Evolutionary conservation across 129 eudicot species (phyloP).

Genomic region (Glebionis coronaria): DNA sequence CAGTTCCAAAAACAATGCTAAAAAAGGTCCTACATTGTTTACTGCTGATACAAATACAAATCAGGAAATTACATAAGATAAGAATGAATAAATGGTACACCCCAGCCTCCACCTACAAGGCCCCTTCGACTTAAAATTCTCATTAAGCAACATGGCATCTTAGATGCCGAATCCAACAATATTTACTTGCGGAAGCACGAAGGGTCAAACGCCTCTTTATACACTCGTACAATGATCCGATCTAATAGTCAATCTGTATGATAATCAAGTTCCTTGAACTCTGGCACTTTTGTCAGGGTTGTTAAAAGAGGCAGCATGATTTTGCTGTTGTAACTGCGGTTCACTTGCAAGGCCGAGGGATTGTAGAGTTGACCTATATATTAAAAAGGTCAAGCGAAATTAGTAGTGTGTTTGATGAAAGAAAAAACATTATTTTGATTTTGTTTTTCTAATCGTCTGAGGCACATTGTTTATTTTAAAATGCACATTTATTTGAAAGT

Average conservation of each 20-base stretch:
- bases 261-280: slow-evolving; percentile 45
- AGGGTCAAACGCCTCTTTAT: background rate
- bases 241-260: background rate
- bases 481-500: background rate
- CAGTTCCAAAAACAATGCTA: too few relatives aligned
- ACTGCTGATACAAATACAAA: background rate
- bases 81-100: background rate
- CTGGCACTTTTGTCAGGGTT: slow-evolving; percentile 41
- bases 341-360: slow-evolving; percentile 66
- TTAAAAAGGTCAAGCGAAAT: background rate
- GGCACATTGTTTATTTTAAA: too few relatives aligned
- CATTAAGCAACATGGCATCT: background rate
- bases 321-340: slow-evolving; percentile 37
- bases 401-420: background rate
- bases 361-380: slow-evolving; percentile 56
- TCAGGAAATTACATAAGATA: background rate
- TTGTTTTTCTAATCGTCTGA: too few relatives aligned
- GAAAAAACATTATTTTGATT: background rate
- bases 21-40: background rate
- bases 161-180: background rate
- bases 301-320: slow-evolving; percentile 39
- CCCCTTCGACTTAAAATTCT: background rate
- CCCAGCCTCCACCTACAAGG: background rate
- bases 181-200: background rate
- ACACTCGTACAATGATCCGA: background rate